phyloP scores from a whole-genome alignment of 108 stramenopile genomes.

The Stephanodiscus triporus region DNA sequence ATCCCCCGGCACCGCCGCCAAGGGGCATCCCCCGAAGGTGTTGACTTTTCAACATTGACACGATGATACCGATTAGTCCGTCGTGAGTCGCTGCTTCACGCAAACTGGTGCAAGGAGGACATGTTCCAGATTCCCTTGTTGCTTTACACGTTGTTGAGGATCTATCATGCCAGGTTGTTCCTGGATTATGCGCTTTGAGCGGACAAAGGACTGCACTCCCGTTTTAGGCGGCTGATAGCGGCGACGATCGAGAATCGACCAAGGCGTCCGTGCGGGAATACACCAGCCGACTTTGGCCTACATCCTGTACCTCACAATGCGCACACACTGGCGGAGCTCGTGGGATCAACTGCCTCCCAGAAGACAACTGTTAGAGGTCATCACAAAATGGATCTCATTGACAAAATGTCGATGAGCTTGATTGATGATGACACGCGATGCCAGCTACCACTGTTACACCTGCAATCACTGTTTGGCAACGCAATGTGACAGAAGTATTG shows the following conservation, averaged over 20 bases:
- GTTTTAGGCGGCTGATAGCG: slow-evolving; percentile 40
- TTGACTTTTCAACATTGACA: background rate
- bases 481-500: no score
- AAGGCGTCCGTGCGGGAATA: slow-evolving; percentile 43
- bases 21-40: no score
- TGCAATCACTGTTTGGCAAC: no score
- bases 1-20: no score
- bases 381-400: no score
- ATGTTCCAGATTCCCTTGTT: slow-evolving; percentile 72
- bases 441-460: no score
- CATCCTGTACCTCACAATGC: slow-evolving; percentile 45
- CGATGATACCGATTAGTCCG: slow-evolving; percentile 23
- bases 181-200: no score
- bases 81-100: slow-evolving; percentile 48
- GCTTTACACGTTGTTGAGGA: slow-evolving; percentile 48
- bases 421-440: no score
- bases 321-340: slow-evolving; percentile 30
- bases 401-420: no score
- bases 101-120: slow-evolving; percentile 64
- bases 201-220: slow-evolving; percentile 29
- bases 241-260: slow-evolving; percentile 56
- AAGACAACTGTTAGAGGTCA: no score
- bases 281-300: slow-evolving; percentile 56
- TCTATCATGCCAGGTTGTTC: no score
- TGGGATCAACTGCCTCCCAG: slow-evolving; percentile 16